Percentiles rank a stretch among this genome's conserved stretches.
Conservation (phyloP, 495 filamentous ascomycete species). For the Annulohypoxylon moriforme region DNA sequence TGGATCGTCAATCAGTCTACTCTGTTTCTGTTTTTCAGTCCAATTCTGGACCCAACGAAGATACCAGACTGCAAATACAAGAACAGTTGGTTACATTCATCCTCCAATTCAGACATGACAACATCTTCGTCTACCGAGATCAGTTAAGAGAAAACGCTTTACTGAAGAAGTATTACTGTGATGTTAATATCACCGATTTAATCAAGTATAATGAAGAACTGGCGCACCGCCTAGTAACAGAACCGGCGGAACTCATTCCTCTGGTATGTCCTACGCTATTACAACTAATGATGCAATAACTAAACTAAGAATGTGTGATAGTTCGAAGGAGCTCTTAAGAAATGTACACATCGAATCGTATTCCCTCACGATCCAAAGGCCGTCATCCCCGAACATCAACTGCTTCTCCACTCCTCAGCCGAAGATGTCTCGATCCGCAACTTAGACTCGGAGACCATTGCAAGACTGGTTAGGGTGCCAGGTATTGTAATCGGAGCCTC, state of each 20-base stretch:
- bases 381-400: slow-evolving; percentile 87
- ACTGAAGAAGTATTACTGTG: slow-evolving; percentile 94
- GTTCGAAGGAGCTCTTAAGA: slow-evolving; percentile 92
- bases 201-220: slow-evolving; percentile 98
- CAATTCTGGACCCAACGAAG: slow-evolving; percentile 64
- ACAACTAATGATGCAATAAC: neutral
- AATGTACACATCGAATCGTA: slow-evolving; percentile 92
- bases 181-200: slow-evolving; percentile 95
- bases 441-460: slow-evolving; percentile 91
- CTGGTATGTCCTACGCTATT: slow-evolving; percentile 66
- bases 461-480: slow-evolving; percentile 92
- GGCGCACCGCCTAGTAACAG: slow-evolving; percentile 87
- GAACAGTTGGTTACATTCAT: slow-evolving; percentile 83
- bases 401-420: slow-evolving; percentile 92
- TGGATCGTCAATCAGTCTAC: slow-evolving; percentile 91
- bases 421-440: slow-evolving; percentile 93
- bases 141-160: slow-evolving; percentile 96
- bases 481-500: slow-evolving; percentile 98
- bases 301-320: slow-evolving; percentile 52
- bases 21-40: slow-evolving; percentile 82
- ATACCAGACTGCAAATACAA: slow-evolving; percentile 67
- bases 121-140: slow-evolving; percentile 97
- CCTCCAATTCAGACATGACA: slow-evolving; percentile 93
- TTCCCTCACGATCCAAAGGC: slow-evolving; percentile 76
- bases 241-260: slow-evolving; percentile 93